Conservation (phyloP, 495 filamentous ascomycete genomes). For the Gamarada debralockiae region DNA sequence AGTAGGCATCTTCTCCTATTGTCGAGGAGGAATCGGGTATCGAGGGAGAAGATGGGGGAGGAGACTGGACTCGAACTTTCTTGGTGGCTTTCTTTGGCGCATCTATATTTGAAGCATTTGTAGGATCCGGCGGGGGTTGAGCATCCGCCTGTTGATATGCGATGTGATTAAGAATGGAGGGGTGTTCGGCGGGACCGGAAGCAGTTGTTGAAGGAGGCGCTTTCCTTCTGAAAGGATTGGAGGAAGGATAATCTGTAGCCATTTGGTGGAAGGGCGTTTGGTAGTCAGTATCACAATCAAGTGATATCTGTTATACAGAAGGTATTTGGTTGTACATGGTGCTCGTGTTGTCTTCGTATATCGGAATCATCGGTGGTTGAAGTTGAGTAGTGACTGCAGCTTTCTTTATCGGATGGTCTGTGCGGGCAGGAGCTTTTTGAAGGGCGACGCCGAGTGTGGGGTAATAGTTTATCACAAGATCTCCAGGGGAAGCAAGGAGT, state of each 20-base stretch:
- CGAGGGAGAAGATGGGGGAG: conserved; percentile 47
- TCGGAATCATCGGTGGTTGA: conserved; percentile 12
- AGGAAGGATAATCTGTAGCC: conserved; percentile 23
- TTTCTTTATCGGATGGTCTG: background rate
- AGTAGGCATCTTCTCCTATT: conserved; percentile 19
- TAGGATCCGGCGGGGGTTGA: background rate
- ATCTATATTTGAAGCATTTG: conserved; percentile 1
- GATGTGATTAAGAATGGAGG: conserved; percentile 10
- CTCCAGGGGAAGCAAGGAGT: too few species aligned
- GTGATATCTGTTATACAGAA: conserved; percentile 5
- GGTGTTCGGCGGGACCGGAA: conserved; percentile 7
- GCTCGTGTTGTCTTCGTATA: background rate
- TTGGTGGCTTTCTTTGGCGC: conserved; percentile 40
- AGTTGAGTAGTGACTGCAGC: too few species aligned
- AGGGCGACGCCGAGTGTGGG: background rate
- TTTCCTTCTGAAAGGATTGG: conserved; percentile 28
- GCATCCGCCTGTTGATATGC: conserved; percentile 10
- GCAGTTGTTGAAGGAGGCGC: background rate
- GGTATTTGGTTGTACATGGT: conserved; percentile 3
- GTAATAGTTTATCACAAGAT: background rate
- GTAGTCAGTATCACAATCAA: conserved; percentile 9
- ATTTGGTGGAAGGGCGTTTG: conserved; percentile 5
- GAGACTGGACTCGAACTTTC: conserved; percentile 53
- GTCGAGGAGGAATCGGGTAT: conserved; percentile 27
- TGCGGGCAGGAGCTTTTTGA: background rate